These are phyloP conservation scores for Saccharata proteae DNA, from an alignment of 2,329 filamentous ascomycete genomes.

Conservation along the genomic window DNA sequence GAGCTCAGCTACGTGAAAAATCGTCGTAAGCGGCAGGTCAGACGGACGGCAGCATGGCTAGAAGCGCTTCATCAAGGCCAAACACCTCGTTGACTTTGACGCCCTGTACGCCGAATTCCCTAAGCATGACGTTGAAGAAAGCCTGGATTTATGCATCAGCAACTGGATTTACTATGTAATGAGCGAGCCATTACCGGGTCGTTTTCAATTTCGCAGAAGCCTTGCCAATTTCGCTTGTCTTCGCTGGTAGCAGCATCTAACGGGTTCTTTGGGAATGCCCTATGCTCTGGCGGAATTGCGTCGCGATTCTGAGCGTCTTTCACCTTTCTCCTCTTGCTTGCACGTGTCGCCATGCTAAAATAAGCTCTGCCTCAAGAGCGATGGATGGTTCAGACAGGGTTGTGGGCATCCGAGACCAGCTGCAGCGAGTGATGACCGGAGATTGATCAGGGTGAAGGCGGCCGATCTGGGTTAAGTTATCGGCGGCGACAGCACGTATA, in stretches of 20 bases:
- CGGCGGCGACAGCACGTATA: not conserved
- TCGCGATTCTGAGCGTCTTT: not conserved
- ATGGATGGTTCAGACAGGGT: not conserved
- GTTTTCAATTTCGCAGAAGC: slow-evolving; percentile 78
- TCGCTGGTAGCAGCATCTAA: slow-evolving; percentile 17
- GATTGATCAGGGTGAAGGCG: not conserved
- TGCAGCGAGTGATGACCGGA: not conserved
- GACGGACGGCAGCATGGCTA: slow-evolving; percentile 45
- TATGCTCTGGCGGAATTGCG: slow-evolving; percentile 2
- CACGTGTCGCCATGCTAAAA: slow-evolving; percentile 8
- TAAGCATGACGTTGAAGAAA: slow-evolving; percentile 76
- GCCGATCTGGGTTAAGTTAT: not conserved
- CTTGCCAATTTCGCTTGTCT: slow-evolving; percentile 45
- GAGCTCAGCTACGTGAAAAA: not conserved
- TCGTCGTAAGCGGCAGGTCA: slow-evolving; percentile 33
- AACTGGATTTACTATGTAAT: slow-evolving; percentile 17
- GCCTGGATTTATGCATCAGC: no score
- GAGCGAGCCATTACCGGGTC: slow-evolving; percentile 52
- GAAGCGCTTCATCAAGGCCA: slow-evolving; percentile 53
- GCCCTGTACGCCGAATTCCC: slow-evolving; percentile 61
- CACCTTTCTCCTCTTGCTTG: slow-evolving; percentile 7
- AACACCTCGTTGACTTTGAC: slow-evolving; percentile 69
- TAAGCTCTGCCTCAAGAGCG: no score
- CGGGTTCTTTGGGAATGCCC: slow-evolving; percentile 6
- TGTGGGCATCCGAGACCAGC: not conserved